Base-by-base conservation (phyloP, 1,139 yeast species). In the Citeromyces hawaiiensis region DNA sequence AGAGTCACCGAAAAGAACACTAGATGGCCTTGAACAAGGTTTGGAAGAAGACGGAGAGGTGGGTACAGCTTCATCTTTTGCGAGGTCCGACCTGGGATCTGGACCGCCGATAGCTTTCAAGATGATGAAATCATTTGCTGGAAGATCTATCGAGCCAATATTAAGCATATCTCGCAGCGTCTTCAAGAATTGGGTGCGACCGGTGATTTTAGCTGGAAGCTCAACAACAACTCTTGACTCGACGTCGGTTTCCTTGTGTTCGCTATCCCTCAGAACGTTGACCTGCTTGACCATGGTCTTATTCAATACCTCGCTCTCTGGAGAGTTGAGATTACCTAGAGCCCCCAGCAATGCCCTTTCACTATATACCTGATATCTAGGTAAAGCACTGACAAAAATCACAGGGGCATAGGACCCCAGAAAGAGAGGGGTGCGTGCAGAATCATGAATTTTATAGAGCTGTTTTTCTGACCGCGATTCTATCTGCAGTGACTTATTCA, bases 361-460 rank as follows among this genome's bases (percentile, higher is more conserved):
- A 37, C 77, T 69, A 47, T 76, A 77, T 13, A 79, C 59, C 39
- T 71, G 65, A 52, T 73, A 78, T 14, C 61, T 57, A 10, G 79
- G 72, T 13, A 70, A 51, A 11, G 68, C 47, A 37, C 71, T 75
- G 3, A 80, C 75, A 51, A 79, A 79, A 39, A 79, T 49, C 11
- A 78, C 61, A 1, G 87, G 81, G 13, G 77, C 55, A 47, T 71
- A 75, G 2, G 78, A 66, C 3, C 85, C 86, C 4, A 69, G 61
- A 23, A 70, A 56, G 38, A 78, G 52, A 3, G 70, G 76, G 29
- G 71, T 61, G 49, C 67, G 58, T 25, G 72, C 66, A 5, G 56
- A 48, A 43, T 60, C 60, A 47, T 68, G 70, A 36, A 53, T 54
- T 39, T 59, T 56, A 33, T 62, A 53, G 44, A 64, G 68, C 23